These are phyloP conservation scores for Rhynchosporium graminicola DNA, from an alignment of 2,329 filamentous ascomycete genomes.

Conservation along the genomic window DNA sequence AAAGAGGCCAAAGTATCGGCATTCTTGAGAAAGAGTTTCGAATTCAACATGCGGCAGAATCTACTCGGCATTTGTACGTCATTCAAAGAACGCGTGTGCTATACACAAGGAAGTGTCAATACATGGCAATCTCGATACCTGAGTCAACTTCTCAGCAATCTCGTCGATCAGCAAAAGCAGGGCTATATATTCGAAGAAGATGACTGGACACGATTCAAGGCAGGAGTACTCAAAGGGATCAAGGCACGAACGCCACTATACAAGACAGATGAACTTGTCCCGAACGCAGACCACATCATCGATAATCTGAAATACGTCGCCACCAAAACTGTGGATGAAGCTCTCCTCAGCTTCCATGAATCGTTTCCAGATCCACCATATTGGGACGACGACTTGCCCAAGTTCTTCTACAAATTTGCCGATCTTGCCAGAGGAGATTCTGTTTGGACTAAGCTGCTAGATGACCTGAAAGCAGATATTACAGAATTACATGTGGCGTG, in stretches of 20 bases:
- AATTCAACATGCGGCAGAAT: slow-evolving; percentile 57
- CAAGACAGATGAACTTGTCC: slow-evolving; percentile 42
- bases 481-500: slow-evolving; percentile 21
- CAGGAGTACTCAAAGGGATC: slow-evolving; percentile 4
- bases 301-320: slow-evolving; percentile 65
- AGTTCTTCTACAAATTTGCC: slow-evolving; percentile 23
- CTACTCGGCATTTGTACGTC: slow-evolving; percentile 65
- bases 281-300: slow-evolving; percentile 52
- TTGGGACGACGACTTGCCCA: slow-evolving; percentile 35
- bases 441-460: slow-evolving; percentile 26
- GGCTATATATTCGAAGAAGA: slow-evolving; percentile 50
- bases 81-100: slow-evolving; percentile 64
- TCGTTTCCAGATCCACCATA: slow-evolving; percentile 18
- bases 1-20: slow-evolving; percentile 30
- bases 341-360: slow-evolving; percentile 36
- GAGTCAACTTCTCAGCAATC: slow-evolving; percentile 52
- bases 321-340: slow-evolving; percentile 42
- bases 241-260: slow-evolving; percentile 41
- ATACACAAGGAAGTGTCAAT: slow-evolving; percentile 55
- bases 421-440: slow-evolving; percentile 14
- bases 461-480: slow-evolving; percentile 21
- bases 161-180: slow-evolving; percentile 61
- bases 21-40: slow-evolving; percentile 56
- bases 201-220: slow-evolving; percentile 45
- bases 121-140: slow-evolving; percentile 49